Conservation (phyloP, 2,329 filamentous ascomycete species). For the Aspergillus felis region DNA sequence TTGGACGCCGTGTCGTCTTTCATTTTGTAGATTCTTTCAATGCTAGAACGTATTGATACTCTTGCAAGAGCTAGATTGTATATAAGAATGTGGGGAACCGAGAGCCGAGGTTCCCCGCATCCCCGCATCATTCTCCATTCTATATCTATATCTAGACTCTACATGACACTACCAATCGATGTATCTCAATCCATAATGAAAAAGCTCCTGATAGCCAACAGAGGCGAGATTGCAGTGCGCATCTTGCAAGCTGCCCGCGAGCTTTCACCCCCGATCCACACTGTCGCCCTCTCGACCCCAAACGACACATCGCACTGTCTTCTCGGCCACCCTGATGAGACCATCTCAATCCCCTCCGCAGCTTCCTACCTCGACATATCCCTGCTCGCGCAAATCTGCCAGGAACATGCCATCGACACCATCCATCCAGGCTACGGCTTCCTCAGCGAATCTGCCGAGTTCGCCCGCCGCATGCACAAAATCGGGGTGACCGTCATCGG, state of each 20-base stretch:
- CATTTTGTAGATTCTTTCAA: conserved; percentile 2
- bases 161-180: conserved; percentile 2
- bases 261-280: conserved; percentile 47
- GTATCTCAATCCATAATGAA: conserved; percentile 39
- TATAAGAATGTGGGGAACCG: background rate
- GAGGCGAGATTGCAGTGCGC: conserved; percentile 62
- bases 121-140: background rate
- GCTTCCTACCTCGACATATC: conserved; percentile 52
- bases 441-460: conserved; percentile 53
- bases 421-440: conserved; percentile 63
- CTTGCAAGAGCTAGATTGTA: background rate
- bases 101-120: background rate
- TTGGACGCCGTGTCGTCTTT: conserved; percentile 31
- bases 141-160: background rate
- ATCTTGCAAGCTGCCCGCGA: conserved; percentile 59
- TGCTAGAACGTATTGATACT: background rate
- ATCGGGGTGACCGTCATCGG: conserved; percentile 50
- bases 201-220: conserved; percentile 53
- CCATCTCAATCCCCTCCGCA: conserved; percentile 49
- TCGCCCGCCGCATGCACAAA: conserved; percentile 48
- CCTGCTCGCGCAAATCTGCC: conserved; percentile 45
- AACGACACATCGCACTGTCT: conserved; percentile 54
- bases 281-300: conserved; percentile 53
- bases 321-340: conserved; percentile 45
- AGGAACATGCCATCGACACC: conserved; percentile 51